Evolutionary conservation across 2,329 filamentous ascomycete genomes (phyloP).

Genomic region (Akanthomyces lecanii): DNA sequence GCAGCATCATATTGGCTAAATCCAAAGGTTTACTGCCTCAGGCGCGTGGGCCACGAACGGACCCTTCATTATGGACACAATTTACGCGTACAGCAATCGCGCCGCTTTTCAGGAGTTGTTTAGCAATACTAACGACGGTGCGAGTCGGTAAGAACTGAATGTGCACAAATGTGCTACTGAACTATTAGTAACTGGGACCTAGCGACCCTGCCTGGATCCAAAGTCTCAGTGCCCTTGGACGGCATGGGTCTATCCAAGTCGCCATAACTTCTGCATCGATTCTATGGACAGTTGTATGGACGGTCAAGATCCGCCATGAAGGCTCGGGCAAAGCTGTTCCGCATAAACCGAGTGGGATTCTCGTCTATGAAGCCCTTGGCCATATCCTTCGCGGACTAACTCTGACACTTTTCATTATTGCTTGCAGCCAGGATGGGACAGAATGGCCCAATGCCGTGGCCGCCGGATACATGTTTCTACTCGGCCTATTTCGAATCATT

Average conservation of each 20-base stretch:
- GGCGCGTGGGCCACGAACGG: neutral
- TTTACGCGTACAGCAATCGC: neutral
- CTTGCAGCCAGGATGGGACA: neutral
- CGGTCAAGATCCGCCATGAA: neutral
- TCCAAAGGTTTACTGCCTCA: too few species aligned
- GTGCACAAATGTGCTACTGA: too few species aligned
- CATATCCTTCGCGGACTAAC: conserved; percentile 5
- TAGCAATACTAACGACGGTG: neutral
- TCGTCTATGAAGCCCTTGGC: conserved; percentile 1
- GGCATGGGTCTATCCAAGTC: neutral
- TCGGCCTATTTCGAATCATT: conserved; percentile 41
- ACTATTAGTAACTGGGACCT: neutral
- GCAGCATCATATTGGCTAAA: neutral
- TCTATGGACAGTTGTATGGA: neutral
- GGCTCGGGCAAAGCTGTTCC: conserved; percentile 9
- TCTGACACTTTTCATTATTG: conserved; percentile 1
- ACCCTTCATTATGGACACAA: neutral
- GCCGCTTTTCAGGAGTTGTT: neutral
- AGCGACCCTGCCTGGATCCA: conserved; percentile 11
- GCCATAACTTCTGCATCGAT: neutral
- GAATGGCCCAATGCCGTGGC: conserved; percentile 35
- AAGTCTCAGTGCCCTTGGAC: neutral
- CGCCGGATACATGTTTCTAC: conserved; percentile 39
- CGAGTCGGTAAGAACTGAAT: neutral
- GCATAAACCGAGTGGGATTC: conserved; percentile 2